Conservation (phyloP, 495 filamentous ascomycete genomes). For the Aspergillus diversus region DNA sequence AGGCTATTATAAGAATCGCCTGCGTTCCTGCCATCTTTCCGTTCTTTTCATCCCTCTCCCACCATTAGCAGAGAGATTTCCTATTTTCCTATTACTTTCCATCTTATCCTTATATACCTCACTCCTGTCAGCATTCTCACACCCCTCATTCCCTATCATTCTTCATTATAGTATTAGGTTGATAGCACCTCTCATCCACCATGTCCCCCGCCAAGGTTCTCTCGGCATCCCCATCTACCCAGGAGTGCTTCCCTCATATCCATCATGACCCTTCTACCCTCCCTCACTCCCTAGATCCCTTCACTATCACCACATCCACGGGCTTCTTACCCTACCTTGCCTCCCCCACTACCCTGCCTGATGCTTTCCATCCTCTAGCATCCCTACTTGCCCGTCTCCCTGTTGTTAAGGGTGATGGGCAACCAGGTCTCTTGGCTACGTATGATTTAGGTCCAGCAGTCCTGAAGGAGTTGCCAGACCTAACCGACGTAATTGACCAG, state of each 20-base stretch:
- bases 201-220: constrained; percentile 25
- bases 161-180: background rate
- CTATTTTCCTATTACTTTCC: constrained; percentile 24
- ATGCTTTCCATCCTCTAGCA: constrained; percentile 69
- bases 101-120: constrained; percentile 27
- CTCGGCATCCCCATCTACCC: constrained; percentile 40
- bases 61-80: background rate
- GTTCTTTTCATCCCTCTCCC: constrained; percentile 25
- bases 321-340: constrained; percentile 65
- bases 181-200: constrained; percentile 8
- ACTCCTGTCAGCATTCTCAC: background rate
- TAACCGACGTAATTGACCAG: constrained; percentile 70
- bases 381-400: constrained; percentile 75
- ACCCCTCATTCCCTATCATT: background rate
- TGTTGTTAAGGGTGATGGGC: constrained; percentile 67
- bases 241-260: constrained; percentile 59
- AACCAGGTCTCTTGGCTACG: constrained; percentile 74
- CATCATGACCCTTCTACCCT: constrained; percentile 62
- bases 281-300: constrained; percentile 62
- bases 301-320: constrained; percentile 83
- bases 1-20: constrained; percentile 56
- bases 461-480: constrained; percentile 67
- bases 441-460: constrained; percentile 72
- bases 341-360: constrained; percentile 51
- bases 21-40: constrained; percentile 35